phyloP scores from a whole-genome alignment of 441 rosid species.

The Codiaeum variegatum region DNA sequence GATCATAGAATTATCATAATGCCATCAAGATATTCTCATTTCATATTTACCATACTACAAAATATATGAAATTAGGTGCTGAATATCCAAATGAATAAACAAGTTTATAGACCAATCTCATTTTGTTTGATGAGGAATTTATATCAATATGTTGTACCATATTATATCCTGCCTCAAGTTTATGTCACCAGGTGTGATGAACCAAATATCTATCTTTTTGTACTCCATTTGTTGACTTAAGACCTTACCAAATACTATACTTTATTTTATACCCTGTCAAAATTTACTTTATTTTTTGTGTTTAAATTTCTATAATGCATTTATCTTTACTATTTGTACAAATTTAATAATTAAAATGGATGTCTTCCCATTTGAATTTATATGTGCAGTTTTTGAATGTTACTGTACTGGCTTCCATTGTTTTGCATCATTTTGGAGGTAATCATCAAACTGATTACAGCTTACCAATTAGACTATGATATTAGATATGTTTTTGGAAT shows the following conservation, averaged over 20 bases:
- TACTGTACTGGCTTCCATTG: conserved; percentile 90
- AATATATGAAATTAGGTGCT: not conserved
- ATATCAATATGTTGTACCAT: not conserved
- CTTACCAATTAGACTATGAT: not conserved
- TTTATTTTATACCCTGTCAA: too few relatives aligned
- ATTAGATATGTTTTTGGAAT: not conserved
- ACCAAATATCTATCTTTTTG: not conserved
- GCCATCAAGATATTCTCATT: not conserved
- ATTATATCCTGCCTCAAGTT: not conserved
- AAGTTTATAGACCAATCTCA: not conserved
- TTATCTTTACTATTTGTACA: too few relatives aligned
- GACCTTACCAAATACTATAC: not conserved
- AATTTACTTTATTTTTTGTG: too few relatives aligned
- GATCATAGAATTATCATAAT: not conserved
- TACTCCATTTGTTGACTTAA: not conserved
- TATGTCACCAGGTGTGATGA: not conserved
- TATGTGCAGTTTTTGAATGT: too few relatives aligned
- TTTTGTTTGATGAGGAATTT: not conserved
- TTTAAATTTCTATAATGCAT: too few relatives aligned
- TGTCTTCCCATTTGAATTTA: too few relatives aligned
- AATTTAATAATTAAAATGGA: too few relatives aligned
- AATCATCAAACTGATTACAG: conserved; percentile 2
- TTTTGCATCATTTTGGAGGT: conserved; percentile 94
- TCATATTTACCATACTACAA: not conserved
- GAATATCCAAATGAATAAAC: conserved; percentile 2